A percentile compares a stretch with the other conserved stretches of the same genome.
These are phyloP conservation scores for Dimargaris cristalligena DNA, from an alignment of 192 early-diverging fungal genomes.

Conservation along the genomic window DNA sequence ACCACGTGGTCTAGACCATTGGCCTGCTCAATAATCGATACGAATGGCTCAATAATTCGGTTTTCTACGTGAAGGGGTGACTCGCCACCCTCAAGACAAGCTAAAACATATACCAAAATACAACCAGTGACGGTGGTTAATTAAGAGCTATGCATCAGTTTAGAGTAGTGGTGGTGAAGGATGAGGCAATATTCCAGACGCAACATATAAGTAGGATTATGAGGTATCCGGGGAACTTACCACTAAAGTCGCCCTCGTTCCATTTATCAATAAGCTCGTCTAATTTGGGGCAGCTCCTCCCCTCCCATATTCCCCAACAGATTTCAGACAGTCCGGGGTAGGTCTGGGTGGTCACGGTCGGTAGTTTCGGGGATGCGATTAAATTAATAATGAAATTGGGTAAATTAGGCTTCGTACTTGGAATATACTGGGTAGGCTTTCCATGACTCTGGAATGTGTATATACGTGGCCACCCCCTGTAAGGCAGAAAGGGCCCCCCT, in stretches of 20 bases:
- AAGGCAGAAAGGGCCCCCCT: not conserved
- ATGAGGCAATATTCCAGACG: no score
- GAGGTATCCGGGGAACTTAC: no score
- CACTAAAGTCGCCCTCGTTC: not conserved
- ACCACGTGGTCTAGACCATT: not conserved
- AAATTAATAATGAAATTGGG: not conserved
- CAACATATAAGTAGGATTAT: no score
- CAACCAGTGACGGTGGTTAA: no score
- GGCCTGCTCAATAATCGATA: not conserved
- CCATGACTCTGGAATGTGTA: not conserved
- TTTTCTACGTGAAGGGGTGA: not conserved
- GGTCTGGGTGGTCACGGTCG: not conserved
- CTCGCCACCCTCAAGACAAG: not conserved
- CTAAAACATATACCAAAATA: no score
- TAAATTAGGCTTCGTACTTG: not conserved
- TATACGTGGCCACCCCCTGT: not conserved
- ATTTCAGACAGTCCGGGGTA: not conserved
- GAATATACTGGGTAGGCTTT: not conserved
- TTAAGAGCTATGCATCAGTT: no score
- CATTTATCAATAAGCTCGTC: not conserved
- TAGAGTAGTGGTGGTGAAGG: no score
- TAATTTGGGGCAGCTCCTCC: not conserved
- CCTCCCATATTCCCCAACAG: constrained; percentile 3
- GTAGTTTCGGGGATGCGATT: not conserved
- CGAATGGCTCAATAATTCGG: not conserved